These are phyloP conservation scores for Leccinum incarnatum DNA, from an alignment of 768 basidiomycete species.

Conservation along the genomic window DNA sequence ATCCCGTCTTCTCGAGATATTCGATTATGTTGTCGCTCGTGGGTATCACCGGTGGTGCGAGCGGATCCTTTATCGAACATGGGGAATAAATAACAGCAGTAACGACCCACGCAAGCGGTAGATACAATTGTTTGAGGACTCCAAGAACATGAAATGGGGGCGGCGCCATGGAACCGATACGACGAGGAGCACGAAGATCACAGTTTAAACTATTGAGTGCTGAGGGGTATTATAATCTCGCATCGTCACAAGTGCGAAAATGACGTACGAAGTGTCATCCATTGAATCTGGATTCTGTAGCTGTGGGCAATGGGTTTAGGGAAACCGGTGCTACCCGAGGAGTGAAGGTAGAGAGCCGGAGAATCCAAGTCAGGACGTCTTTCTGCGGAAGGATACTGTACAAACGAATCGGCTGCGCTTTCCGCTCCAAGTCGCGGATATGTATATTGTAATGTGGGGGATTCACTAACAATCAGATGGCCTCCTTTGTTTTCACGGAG, in stretches of 20 bases:
- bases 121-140: conserved; percentile 13
- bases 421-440: conserved; percentile 15
- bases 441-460: conserved; percentile 18
- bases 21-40: conserved; percentile 40
- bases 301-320: conserved; percentile 45
- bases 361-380: conserved; percentile 11
- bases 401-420: not conserved
- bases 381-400: conserved; percentile 1
- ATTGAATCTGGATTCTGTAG: conserved; percentile 33
- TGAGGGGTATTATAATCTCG: too few relatives aligned
- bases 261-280: conserved; percentile 34
- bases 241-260: too few relatives aligned
- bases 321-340: conserved; percentile 49
- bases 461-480: not conserved
- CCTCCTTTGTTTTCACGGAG: not conserved
- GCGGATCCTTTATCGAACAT: conserved; percentile 14
- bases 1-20: conserved; percentile 28
- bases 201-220: too few relatives aligned
- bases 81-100: conserved; percentile 28
- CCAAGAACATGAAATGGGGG: conserved; percentile 30
- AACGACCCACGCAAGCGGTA: conserved; percentile 16
- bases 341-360: conserved; percentile 43
- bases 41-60: conserved; percentile 34
- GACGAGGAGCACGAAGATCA: conserved; percentile 7
- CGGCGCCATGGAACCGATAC: conserved; percentile 22